phyloP scores from a whole-genome alignment of 2,329 filamentous ascomycete genomes.

The Alternaria angustiovoidea region DNA sequence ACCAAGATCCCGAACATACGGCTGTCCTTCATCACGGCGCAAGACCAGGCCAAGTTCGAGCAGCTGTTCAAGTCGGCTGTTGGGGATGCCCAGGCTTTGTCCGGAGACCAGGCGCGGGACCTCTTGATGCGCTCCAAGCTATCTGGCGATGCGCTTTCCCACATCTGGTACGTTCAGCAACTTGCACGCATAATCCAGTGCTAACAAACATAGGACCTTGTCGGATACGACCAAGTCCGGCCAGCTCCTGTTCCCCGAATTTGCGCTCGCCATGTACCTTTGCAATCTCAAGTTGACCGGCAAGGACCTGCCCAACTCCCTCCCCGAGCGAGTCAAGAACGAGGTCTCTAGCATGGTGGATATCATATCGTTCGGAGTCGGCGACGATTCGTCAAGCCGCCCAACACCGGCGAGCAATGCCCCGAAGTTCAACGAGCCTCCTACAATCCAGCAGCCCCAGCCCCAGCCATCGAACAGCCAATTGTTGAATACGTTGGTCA shows the following conservation, averaged over 20 bases:
- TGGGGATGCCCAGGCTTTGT: constrained; percentile 82
- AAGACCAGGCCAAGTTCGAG: constrained; percentile 96
- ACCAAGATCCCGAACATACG: constrained; percentile 93
- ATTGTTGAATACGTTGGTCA: constrained; percentile 65
- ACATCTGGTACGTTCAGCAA: constrained; percentile 76
- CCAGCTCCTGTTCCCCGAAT: constrained; percentile 96
- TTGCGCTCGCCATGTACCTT: constrained; percentile 96
- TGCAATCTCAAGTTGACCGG: constrained; percentile 93
- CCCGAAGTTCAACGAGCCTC: constrained; percentile 72
- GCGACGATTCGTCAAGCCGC: constrained; percentile 70
- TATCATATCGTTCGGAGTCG: constrained; percentile 94
- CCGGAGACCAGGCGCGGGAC: constrained; percentile 90
- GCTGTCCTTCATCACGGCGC: constrained; percentile 92
- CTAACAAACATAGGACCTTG: constrained; percentile 70
- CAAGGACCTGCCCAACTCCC: constrained; percentile 74
- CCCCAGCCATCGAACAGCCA: constrained; percentile 75
- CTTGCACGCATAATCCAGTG: neutral
- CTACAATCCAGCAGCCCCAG: constrained; percentile 60
- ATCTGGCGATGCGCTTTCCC: constrained; percentile 83
- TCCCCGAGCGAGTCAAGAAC: constrained; percentile 90
- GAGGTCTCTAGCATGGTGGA: constrained; percentile 99
- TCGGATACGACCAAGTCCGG: constrained; percentile 96
- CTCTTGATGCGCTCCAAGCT: constrained; percentile 87
- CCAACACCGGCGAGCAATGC: constrained; percentile 68
- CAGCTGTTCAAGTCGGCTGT: constrained; percentile 96